A percentile compares a stretch with the other conserved stretches of the same genome.
phyloP scores from a whole-genome alignment of 257 asterid species.

The Striga asiatica region DNA sequence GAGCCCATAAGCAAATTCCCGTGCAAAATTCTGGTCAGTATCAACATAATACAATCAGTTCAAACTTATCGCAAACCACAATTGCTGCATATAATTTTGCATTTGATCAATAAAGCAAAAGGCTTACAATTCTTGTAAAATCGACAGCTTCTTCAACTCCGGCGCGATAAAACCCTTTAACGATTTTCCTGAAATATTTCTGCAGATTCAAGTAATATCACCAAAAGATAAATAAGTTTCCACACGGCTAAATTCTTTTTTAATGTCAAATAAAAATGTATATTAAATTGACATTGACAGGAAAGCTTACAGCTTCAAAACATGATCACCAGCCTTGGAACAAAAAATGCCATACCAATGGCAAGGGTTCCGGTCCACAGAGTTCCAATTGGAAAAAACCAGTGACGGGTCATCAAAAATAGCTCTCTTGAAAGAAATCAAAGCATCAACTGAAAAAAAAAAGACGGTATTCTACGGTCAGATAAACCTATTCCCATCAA shows the following conservation, averaged over 20 bases:
- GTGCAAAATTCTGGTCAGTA: conserved; percentile 50
- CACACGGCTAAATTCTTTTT: too few relatives aligned
- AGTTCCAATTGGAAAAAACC: conserved; percentile 63
- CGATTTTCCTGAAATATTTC: conserved; percentile 64
- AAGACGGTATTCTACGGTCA: conserved; percentile 10
- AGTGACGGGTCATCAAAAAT: conserved; percentile 64
- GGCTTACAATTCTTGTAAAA: conserved; percentile 76
- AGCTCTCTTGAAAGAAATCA: conserved; percentile 66
- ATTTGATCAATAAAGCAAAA: neutral
- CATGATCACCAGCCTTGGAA: conserved; percentile 57
- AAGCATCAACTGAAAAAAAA: conserved; percentile 51
- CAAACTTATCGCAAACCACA: neutral
- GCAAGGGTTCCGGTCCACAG: conserved; percentile 67
- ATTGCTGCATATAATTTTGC: neutral
- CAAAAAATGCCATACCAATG: conserved; percentile 67
- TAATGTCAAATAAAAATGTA: too few relatives aligned
- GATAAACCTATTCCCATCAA: neutral
- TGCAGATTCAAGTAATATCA: conserved; percentile 30
- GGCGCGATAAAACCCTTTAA: conserved; percentile 76
- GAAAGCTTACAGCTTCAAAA: conserved; percentile 64
- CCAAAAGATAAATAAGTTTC: neutral
- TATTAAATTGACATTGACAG: conserved; percentile 9
- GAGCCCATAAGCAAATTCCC: conserved; percentile 62
- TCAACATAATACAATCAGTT: conserved; percentile 13
- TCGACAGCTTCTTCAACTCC: conserved; percentile 39